Evolutionary conservation across 371 early-diverging fungal genomes (phyloP), one percentile per base, ranked within the genome.

Genomic region (Mucor saturninus): DNA sequence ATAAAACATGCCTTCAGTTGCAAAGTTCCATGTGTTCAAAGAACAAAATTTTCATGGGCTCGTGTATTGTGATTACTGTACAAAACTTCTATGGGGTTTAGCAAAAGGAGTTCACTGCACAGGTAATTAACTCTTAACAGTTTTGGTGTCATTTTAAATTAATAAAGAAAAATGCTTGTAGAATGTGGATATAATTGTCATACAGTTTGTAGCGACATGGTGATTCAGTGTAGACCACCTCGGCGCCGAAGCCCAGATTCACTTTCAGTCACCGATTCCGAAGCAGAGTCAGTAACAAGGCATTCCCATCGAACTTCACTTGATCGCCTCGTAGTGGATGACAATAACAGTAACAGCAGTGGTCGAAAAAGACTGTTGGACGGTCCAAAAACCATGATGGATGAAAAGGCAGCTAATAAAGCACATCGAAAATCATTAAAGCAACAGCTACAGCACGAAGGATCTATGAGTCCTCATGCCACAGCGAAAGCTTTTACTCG

Each of bases 61-160:
- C 11, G 82, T 83, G 8, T 87, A 84, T 68, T 87, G 87, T 71
- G 85, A 81, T 63, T 78, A 82, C 58, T 87, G 87, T 64, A 67
- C 69, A 6, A 81, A 83, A 53, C 65, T 87, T 15, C 64, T 87
- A 40, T 87, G 87, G 87, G 87, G 87, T 30, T 54, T 79, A 38
- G 74, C 77, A 46, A 79, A 86, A 65, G 85, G 86, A 31, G 77
- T 83, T 13, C 78, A 81, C 31, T 87, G 87, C 61, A 62, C 69
- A 61, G 78, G 81, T 80, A 77, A 21, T 21, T 21, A 21, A 21
- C 21, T 21, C 21, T 21, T 21, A 21, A 21, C 21, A 21, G 21
- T 21, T 21, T 21, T 21, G 21, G 21, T 21, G 21, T 21, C 21
- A 21, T 21, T 21, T 21, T 21, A 46, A 48, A 32, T 6, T 42